Evolutionary conservation across 345 rosid genomes (phyloP).

Genomic region (Lagerstroemia speciosa): DNA sequence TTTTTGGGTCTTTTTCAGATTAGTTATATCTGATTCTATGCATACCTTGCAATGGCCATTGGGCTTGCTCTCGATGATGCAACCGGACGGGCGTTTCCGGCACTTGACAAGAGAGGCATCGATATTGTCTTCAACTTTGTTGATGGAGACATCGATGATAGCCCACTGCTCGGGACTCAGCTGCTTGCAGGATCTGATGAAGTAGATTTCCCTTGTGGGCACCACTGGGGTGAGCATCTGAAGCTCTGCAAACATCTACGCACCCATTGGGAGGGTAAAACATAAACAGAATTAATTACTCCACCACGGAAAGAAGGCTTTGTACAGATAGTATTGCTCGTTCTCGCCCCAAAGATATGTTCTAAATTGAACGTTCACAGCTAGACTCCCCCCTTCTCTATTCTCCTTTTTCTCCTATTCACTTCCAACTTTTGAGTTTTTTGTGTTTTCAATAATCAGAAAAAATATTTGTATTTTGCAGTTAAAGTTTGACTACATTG

Average conservation of each 20-base stretch:
- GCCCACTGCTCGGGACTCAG: slow-evolving; percentile 84
- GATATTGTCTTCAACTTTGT: slow-evolving; percentile 69
- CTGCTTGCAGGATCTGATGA: slow-evolving; percentile 71
- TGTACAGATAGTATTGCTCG: too few relatives aligned
- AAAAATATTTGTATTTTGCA: background rate
- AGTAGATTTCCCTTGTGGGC: slow-evolving; percentile 85
- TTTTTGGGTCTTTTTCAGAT: background rate
- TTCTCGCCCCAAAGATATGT: too few relatives aligned
- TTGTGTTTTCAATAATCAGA: background rate
- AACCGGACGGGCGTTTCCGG: slow-evolving; percentile 91
- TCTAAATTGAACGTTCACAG: too few relatives aligned
- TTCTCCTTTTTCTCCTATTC: too few relatives aligned
- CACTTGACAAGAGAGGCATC: slow-evolving; percentile 81
- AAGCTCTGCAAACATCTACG: slow-evolving; percentile 97
- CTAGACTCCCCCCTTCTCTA: too few relatives aligned
- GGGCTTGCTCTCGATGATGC: slow-evolving; percentile 84
- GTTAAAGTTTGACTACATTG: slow-evolving; percentile 7
- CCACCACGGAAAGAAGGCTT: too few relatives aligned
- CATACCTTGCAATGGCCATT: slow-evolving; percentile 88
- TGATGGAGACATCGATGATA: slow-evolving; percentile 76
- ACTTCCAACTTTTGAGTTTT: too few relatives aligned
- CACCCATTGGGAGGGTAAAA: slow-evolving; percentile 3
- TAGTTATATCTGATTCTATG: background rate
- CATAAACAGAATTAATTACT: background rate
- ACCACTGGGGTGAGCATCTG: slow-evolving; percentile 95